Base-by-base conservation (phyloP, 2,329 filamentous ascomycete genomes). In the Penicillium oxalicum region DNA sequence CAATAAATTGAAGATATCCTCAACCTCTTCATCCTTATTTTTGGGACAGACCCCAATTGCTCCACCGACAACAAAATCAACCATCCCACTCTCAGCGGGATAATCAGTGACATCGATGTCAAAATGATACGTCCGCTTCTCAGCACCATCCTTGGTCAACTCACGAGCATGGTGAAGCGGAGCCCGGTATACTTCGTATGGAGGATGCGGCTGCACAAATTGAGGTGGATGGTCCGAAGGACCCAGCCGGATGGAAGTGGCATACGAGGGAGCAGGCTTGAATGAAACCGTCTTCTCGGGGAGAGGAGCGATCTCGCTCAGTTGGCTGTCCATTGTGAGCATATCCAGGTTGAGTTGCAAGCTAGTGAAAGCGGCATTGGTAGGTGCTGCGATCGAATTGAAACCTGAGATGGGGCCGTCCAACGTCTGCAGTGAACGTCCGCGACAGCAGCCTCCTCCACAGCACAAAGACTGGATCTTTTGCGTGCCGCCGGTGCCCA, bases 111-210 rank as follows among this genome's bases (percentile, higher is more conserved):
- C 86, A 62, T 98, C 93, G 39, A 98, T 82, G 62, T 97, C 93
- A 62, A 97, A 97, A 70, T 98, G 93, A 68, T 91, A 95, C 0
- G 93, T 98, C 52, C 91, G 81, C 80, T 98, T 98, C 76, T 95
- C 89, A 4, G 93, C 93, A 24, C 91, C 91, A 25, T 81, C 77
- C 65, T 82, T 86, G 9, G 93, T 98, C 65, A 98, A 74, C 70
- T 95, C 90, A 48, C 93, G 85, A 2, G 89, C 82, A 60, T 84
- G 84, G 70, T 89, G 86, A 40, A 98, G 81, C 55, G 84, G 88
- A n/a, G 91, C 91, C 1, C 90, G 86, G 70, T 87, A 95, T 52
- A 97, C 90, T 57, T 91, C 79, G 70, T 95, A 93, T 0, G 93
- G 93, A 48, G 89, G 89, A 67, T 98, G 93, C 26, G 93, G 93